Percentiles rank a stretch among this genome's conserved stretches.
Evolutionary conservation across 352 stramenopile species (phyloP).

Genomic region (Thraustochytrium sp.): DNA sequence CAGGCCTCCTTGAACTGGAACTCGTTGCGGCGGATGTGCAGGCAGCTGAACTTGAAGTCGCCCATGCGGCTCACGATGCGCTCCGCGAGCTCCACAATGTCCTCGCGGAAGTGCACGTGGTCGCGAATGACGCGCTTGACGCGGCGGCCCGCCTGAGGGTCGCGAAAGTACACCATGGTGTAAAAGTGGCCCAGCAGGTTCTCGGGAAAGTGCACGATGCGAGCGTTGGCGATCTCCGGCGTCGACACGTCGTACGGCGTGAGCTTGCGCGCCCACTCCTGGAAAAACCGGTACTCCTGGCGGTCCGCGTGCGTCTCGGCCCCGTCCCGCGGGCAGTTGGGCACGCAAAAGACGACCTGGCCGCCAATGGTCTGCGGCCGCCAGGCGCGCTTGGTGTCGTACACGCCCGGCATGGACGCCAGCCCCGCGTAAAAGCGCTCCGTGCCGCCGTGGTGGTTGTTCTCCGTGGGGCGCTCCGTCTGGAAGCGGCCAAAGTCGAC

Average conservation of each 20-base stretch:
- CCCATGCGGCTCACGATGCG: slow-evolving; percentile 33
- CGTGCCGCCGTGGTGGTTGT: neutral
- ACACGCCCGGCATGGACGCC: neutral
- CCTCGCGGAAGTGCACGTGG: slow-evolving; percentile 42
- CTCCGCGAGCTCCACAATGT: slow-evolving; percentile 35
- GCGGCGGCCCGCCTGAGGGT: neutral
- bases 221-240: neutral
- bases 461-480: neutral
- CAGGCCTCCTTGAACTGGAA: slow-evolving; percentile 43
- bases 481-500: slow-evolving; percentile 37
- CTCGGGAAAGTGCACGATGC: slow-evolving; percentile 35
- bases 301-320: neutral
- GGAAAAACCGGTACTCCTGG: neutral
- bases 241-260: neutral
- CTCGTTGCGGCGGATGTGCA: slow-evolving; percentile 41
- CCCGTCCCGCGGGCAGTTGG: neutral
- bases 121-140: slow-evolving; percentile 43
- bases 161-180: slow-evolving; percentile 42
- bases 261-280: neutral
- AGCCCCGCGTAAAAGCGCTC: slow-evolving; percentile 36
- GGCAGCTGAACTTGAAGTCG: slow-evolving; percentile 41
- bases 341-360: slow-evolving; percentile 39
- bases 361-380: slow-evolving; percentile 12
- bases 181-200: slow-evolving; percentile 46
- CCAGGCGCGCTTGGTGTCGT: neutral